Conservation (phyloP, 2,329 filamentous ascomycete species). For the Fusarium musae region DNA sequence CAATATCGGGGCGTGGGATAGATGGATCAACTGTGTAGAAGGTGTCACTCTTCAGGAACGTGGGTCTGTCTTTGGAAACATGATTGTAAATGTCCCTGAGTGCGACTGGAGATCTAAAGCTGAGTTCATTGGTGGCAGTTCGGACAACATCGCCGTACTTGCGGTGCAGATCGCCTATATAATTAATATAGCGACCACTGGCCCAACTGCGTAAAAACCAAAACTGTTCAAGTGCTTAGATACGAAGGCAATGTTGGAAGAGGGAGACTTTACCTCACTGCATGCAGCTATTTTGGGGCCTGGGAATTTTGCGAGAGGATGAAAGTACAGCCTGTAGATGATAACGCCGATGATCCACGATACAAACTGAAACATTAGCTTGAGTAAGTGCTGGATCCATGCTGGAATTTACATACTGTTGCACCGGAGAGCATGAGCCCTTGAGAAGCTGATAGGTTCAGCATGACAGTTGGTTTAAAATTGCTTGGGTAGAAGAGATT, state of each 20-base stretch:
- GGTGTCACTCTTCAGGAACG: conserved; percentile 16
- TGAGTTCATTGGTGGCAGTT: conserved; percentile 28
- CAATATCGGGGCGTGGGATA: neutral
- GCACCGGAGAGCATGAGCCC: neutral
- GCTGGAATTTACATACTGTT: neutral
- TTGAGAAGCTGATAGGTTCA: neutral
- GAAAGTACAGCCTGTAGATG: conserved; percentile 27
- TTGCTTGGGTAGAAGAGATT: neutral
- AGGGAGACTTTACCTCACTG: conserved; percentile 8
- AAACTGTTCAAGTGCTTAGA: neutral
- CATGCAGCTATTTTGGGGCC: conserved; percentile 36
- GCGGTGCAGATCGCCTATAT: neutral
- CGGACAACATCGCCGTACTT: conserved; percentile 38
- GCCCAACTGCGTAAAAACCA: neutral
- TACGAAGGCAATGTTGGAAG: rapidly evolving
- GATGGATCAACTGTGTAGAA: conserved; percentile 12
- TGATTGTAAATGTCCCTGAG: conserved; percentile 35
- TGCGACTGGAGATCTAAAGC: conserved; percentile 18
- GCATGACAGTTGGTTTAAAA: neutral
- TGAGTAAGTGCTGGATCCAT: rapidly evolving
- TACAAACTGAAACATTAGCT: neutral
- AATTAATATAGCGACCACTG: neutral
- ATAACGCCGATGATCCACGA: neutral
- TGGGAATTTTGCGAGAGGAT: conserved; percentile 37
- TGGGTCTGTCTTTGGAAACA: neutral